Evolutionary conservation across 306 rosid genomes (phyloP).

Genomic region (Boehmeria nivea): DNA sequence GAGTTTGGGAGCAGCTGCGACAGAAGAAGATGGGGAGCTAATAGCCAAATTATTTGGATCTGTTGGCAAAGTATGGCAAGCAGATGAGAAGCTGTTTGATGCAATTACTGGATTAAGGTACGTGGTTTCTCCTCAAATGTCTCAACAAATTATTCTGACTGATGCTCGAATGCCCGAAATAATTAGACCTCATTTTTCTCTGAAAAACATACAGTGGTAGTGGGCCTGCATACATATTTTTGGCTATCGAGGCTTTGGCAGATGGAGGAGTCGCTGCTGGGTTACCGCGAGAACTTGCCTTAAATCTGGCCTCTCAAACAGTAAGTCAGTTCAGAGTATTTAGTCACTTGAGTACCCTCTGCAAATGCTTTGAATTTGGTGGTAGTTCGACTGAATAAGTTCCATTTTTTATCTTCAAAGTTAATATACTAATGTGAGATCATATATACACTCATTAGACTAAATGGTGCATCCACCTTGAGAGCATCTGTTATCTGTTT

Average conservation of each 20-base stretch:
- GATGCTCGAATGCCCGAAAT: background rate
- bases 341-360: too few relatives aligned
- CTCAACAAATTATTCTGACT: background rate
- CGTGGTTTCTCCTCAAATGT: constrained; percentile 5
- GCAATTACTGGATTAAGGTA: constrained; percentile 93
- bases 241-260: constrained; percentile 96
- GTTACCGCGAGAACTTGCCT: constrained; percentile 81
- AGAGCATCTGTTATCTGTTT: too few relatives aligned
- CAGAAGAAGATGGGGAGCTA: constrained; percentile 68
- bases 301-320: constrained; percentile 88
- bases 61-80: constrained; percentile 81
- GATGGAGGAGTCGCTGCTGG: constrained; percentile 99
- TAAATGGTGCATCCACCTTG: too few relatives aligned
- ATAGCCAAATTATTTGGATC: constrained; percentile 75
- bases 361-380: background rate
- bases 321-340: constrained; percentile 46
- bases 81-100: constrained; percentile 83
- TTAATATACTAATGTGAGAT: too few relatives aligned
- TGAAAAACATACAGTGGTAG: constrained; percentile 72
- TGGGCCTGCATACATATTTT: constrained; percentile 85
- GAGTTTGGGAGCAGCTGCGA: constrained; percentile 81
- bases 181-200: constrained; percentile 4
- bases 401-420: too few relatives aligned
- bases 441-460: too few relatives aligned
- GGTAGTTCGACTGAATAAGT: too few relatives aligned